Evolutionary conservation across 2,329 filamentous ascomycete genomes (phyloP).

Genomic region (Coniochaeta sp.): DNA sequence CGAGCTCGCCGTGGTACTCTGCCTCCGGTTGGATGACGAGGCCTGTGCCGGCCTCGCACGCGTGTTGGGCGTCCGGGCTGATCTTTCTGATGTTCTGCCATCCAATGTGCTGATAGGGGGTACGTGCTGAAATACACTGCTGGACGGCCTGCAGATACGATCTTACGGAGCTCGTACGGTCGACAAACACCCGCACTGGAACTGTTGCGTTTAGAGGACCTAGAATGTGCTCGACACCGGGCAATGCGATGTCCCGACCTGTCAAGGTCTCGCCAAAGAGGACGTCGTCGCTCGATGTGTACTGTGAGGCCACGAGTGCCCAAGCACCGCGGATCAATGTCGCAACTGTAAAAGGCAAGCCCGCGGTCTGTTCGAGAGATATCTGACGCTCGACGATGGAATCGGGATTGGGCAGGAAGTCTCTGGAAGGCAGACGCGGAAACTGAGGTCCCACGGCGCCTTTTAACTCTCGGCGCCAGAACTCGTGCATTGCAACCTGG

Average conservation of each 20-base stretch:
- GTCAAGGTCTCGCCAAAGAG: constrained; percentile 52
- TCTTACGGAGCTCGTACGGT: constrained; percentile 19
- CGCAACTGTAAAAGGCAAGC: constrained; percentile 31
- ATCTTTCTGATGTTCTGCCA: constrained; percentile 52
- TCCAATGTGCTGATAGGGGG: constrained; percentile 57
- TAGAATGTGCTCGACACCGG: constrained; percentile 42
- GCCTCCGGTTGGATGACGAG: constrained; percentile 44
- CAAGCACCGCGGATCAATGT: constrained; percentile 49
- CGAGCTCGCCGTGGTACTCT: constrained; percentile 8
- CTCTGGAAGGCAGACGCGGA: constrained; percentile 32
- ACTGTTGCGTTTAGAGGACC: constrained; percentile 31
- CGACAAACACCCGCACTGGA: not conserved
- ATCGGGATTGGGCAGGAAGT: constrained; percentile 40
- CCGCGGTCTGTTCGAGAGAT: constrained; percentile 13
- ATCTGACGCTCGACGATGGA: constrained; percentile 45
- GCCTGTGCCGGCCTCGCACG: constrained; percentile 47
- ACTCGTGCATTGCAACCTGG: constrained; percentile 27
- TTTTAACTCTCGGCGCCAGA: constrained; percentile 35
- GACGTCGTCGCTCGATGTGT: constrained; percentile 44
- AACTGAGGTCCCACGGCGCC: constrained; percentile 37
- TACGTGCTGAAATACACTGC: constrained; percentile 18
- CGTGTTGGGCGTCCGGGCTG: constrained; percentile 43
- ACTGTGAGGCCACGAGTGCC: constrained; percentile 44
- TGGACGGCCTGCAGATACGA: constrained; percentile 30
- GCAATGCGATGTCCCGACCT: constrained; percentile 40